Base-by-base conservation (phyloP, 1,139 yeast species). In the Blastobotrys apis region DNA sequence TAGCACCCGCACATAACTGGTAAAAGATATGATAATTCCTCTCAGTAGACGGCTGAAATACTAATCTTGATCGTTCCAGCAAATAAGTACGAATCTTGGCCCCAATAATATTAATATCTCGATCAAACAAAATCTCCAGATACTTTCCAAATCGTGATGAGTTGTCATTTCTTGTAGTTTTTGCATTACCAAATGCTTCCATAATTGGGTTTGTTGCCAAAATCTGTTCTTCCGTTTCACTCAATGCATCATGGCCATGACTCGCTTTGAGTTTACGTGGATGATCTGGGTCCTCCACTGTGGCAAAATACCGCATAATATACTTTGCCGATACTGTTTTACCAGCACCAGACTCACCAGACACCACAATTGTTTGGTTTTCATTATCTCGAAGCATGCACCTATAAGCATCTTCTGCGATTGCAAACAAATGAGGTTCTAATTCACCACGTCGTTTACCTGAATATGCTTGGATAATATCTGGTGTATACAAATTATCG, bases 291-390 rank as follows among this genome's bases (percentile, higher is more conserved):
- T 80, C 85, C 60, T 90, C 97, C 16, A 92, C 97, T 8, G 95
- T 81, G 3, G 98, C 97, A 66, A 92, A 90, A 66, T 88, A 92
- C 63, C 97, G 79, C 98, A 92, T 92, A 54, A 92, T 92, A 65
- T 86, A 92, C 66, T 92, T 92, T 41, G 99, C 98, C 52, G 94
- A 81, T 34, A 92, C 97, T 2, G 98, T 94, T 62, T 92, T 94
- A 66, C 98, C 98, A 20, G 98, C 98, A 65, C 98, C 98, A 5
- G 96, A 86, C 66, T 92, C 98, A 65, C 98, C 98, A 58, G 94
- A 81, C 22, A 92, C 98, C 32, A 92, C 96, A 54, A 92, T 90
- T 1, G 98, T 92, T 68, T 92, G 98, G 68, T 92, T 90, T 56
- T 78, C 74, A 35, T 77, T 73, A 58, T 87, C 94, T 43, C 82